Percentiles rank a stretch among this genome's conserved stretches.
phyloP scores from a whole-genome alignment of 345 rosid genomes.

The Pseudoturritis turrita region DNA sequence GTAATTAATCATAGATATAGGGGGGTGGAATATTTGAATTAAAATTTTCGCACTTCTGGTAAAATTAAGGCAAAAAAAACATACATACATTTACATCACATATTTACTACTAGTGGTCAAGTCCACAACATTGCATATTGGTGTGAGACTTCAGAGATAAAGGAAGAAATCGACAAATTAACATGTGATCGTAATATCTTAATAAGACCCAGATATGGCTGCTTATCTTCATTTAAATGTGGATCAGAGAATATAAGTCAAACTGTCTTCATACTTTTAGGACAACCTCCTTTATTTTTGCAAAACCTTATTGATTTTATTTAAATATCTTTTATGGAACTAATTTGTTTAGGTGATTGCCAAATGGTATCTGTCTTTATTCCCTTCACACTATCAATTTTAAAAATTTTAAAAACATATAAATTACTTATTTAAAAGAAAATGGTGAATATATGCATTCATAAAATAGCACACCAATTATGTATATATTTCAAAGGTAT shows the following conservation, averaged over 20 bases:
- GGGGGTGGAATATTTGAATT: background rate
- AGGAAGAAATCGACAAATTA: slow-evolving; percentile 9
- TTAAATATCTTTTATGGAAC: background rate
- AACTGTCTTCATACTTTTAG: slow-evolving; percentile 1
- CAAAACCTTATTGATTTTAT: background rate
- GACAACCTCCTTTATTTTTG: slow-evolving; percentile 9
- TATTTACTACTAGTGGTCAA: background rate
- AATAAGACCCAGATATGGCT: slow-evolving; percentile 10
- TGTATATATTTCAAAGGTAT: too few relatives aligned
- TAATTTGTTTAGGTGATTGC: background rate
- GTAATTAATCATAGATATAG: background rate
- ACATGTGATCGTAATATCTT: slow-evolving; percentile 13
- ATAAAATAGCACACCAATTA: background rate
- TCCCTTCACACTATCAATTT: slow-evolving; percentile 3
- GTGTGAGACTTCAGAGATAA: background rate
- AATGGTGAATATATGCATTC: background rate
- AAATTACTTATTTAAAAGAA: background rate
- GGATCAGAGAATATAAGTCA: slow-evolving; percentile 17
- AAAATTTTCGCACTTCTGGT: background rate
- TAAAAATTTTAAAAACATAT: background rate
- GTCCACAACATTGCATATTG: slow-evolving; percentile 1
- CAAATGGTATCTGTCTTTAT: background rate
- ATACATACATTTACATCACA: background rate
- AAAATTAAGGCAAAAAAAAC: background rate
- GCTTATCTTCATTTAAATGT: slow-evolving; percentile 9